These are phyloP conservation scores for Aspergillus nanangensis DNA, from an alignment of 495 filamentous ascomycete genomes.

Conservation along the genomic window DNA sequence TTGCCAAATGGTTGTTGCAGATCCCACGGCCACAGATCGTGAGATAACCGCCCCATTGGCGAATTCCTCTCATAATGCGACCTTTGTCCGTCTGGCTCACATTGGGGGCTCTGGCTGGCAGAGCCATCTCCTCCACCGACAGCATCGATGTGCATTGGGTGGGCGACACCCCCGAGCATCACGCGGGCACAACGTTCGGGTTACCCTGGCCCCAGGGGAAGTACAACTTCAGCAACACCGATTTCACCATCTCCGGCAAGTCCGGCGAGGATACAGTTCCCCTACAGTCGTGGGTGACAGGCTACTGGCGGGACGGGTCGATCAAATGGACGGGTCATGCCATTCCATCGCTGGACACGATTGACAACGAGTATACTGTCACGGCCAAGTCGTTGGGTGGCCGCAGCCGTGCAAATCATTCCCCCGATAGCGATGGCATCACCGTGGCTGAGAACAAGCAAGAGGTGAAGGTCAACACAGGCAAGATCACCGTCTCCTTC, in stretches of 20 bases:
- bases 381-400: conserved; percentile 5
- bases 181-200: conserved; percentile 34
- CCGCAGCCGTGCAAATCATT: background rate
- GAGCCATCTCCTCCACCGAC: conserved; percentile 2
- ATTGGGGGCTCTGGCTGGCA: background rate
- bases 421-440: no score
- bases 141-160: conserved; percentile 30
- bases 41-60: no score
- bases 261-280: conserved; percentile 14
- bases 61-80: background rate
- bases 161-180: conserved; percentile 25
- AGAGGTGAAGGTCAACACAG: conserved; percentile 24
- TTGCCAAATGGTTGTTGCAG: no score
- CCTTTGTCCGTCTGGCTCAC: background rate
- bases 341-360: conserved; percentile 15
- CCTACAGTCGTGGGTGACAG: conserved; percentile 39
- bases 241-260: conserved; percentile 21
- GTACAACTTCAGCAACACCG: conserved; percentile 22
- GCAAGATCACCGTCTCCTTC: conserved; percentile 32
- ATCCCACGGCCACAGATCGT: no score
- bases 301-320: conserved; percentile 41
- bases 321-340: conserved; percentile 47
- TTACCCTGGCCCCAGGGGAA: conserved; percentile 40
- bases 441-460: conserved; percentile 1
- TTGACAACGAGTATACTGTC: conserved; percentile 8